Percentiles rank a stretch among this genome's conserved stretches.
These are phyloP conservation scores for Salix caprea DNA, from an alignment of 345 rosid species.

Conservation along the genomic window DNA sequence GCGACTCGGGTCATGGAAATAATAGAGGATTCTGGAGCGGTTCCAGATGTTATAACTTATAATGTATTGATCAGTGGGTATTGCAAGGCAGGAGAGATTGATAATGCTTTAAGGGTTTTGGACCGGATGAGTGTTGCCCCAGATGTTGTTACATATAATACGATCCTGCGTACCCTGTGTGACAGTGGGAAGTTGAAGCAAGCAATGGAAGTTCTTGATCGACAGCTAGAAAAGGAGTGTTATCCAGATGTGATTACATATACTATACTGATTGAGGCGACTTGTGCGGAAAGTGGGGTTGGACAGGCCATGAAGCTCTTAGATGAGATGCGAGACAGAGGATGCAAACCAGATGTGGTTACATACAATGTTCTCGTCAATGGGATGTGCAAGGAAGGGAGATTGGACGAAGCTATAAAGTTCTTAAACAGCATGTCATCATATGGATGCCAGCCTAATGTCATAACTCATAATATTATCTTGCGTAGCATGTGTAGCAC, in stretches of 20 bases:
- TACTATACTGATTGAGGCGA: constrained; percentile 79
- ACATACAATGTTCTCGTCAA: constrained; percentile 83
- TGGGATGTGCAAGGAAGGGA: constrained; percentile 81
- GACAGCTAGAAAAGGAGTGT: constrained; percentile 56
- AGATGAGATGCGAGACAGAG: constrained; percentile 76
- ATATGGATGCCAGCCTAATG: constrained; percentile 71
- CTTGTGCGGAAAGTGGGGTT: constrained; percentile 78
- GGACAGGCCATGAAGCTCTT: constrained; percentile 81
- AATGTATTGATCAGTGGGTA: constrained; percentile 77
- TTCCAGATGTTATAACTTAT: constrained; percentile 74
- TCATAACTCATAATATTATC: constrained; percentile 68
- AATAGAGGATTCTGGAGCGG: constrained; percentile 67
- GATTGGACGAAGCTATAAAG: constrained; percentile 76
- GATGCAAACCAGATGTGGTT: constrained; percentile 78
- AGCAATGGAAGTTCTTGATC: constrained; percentile 74
- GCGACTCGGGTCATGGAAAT: constrained; percentile 74
- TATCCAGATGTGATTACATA: constrained; percentile 74
- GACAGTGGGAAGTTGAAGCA: constrained; percentile 64
- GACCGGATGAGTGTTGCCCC: constrained; percentile 76
- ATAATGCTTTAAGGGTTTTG: constrained; percentile 54
- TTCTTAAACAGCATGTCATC: constrained; percentile 67
- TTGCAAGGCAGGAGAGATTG: constrained; percentile 76
- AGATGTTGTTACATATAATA: constrained; percentile 80
- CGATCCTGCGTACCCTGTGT: constrained; percentile 70
- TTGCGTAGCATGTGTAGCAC: constrained; percentile 79